Base-by-base conservation (phyloP, 1,139 yeast genomes). In the Blastobotrys proliferans region DNA sequence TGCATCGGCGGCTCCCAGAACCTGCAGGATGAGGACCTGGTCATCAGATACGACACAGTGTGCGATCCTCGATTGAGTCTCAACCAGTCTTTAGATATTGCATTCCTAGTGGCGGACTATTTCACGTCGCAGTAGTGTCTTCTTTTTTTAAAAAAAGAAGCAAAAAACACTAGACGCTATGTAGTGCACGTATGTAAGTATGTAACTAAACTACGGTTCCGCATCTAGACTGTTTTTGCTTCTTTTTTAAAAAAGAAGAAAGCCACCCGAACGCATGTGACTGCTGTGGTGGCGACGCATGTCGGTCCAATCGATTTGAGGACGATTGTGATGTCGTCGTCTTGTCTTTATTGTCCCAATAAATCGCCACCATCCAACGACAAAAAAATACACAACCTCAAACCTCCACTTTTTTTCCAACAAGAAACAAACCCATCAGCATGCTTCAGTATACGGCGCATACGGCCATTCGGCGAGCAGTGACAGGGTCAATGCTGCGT, bases 1-100 rank as follows among this genome's bases (percentile, higher is more conserved):
- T 69, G 73, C 45, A 63, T 69, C 45, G 73, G 73, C 38, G 73
- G 73, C 4, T 65, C 71, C 8, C 67, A 66, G 46, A 61, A 57
- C 31, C 54, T 69, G 21, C 67, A 56, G 33, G 70, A 69, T 43
- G 69, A 67, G 50, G 71, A 68, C 40, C 56, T 68, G 34, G 61
- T 56, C 10, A 51, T 65, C 24, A 57, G 70, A 24, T 69, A 69
- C 52, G 70, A 68, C 37, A 69, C 73, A 0, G 71, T 67, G 8
- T 69, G 73, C 47, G 73, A 69, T 46, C 73, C 73, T 5, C 61
- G 73, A 8, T 56, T 69, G 30, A 62, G 66, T 40, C 53, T 65
- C 34, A 57, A 62, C 20, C 73, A 69, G 52, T 62, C 68, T 31
- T 52, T 69, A 43, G 73, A 69, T 42, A 70, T 65, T 6, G 73